These are phyloP conservation scores for Barnettozyma pratensis DNA, from an alignment of 805 yeast genomes.

Conservation along the genomic window DNA sequence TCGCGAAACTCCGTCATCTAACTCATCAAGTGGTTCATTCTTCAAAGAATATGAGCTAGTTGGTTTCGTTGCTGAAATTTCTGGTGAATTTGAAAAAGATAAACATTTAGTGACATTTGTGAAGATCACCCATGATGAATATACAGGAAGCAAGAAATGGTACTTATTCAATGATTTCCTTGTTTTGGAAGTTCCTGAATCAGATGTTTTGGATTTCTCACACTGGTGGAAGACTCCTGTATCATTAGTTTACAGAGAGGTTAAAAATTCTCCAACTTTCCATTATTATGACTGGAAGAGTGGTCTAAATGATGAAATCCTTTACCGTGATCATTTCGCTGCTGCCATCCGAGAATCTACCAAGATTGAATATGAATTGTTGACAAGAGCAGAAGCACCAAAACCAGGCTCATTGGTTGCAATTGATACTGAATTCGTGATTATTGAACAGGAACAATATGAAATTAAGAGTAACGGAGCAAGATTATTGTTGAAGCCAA, in stretches of 20 bases:
- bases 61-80: constrained; percentile 67
- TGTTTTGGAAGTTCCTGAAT: constrained; percentile 67
- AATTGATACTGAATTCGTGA: constrained; percentile 95
- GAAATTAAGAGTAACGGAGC: constrained; percentile 74
- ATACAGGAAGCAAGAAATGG: constrained; percentile 45
- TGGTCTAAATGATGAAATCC: constrained; percentile 53
- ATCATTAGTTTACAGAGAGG: constrained; percentile 57
- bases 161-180: constrained; percentile 86
- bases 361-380: constrained; percentile 59
- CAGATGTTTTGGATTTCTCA: constrained; percentile 70
- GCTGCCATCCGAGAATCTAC: constrained; percentile 55
- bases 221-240: constrained; percentile 84
- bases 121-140: constrained; percentile 18
- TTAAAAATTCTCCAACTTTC: constrained; percentile 37
- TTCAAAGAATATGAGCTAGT: constrained; percentile 49
- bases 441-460: constrained; percentile 67
- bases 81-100: constrained; percentile 39
- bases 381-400: constrained; percentile 70
- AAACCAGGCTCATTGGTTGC: constrained; percentile 74
- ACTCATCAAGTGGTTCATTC: constrained; percentile 10
- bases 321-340: constrained; percentile 73
- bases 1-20: constrained; percentile 2
- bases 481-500: constrained; percentile 67
- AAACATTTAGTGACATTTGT: constrained; percentile 58
- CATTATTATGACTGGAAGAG: constrained; percentile 43